Base-by-base conservation (phyloP, 2,329 filamentous ascomycete genomes). In the Penicillium glabrum region DNA sequence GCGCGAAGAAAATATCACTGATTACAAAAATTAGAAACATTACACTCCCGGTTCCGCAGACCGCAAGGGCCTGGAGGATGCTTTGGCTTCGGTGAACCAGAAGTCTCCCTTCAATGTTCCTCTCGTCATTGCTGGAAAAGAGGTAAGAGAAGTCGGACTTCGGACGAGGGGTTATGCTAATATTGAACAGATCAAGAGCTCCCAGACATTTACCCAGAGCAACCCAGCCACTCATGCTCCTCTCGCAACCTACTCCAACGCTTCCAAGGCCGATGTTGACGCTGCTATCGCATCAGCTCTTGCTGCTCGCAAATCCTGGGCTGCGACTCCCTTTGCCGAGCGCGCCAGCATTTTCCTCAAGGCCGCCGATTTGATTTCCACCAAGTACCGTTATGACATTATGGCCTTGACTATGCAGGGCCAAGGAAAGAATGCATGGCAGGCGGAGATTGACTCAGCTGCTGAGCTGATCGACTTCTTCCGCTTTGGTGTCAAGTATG, bases 381-480 rank as follows among this genome's bases (percentile, higher is more conserved):
- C 85, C 62, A 98, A 98, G 80, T 98, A 99, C 79, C 86, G 95
- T 72, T 97, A 96, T 77, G 91, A 97, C 55, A 86, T 99, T 67
- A 96, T 98, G 90, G 93, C 95, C 8, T 86, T 91, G 45, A 97
- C 95, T 14, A 96, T 98, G 86, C 82, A 96, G 31, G 95, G 93
- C 59, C 93, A 99, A 78, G 93, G 95, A 69, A 98, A 98, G 85
- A 98, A 97, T 75, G 91, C 91, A 47, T 98, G 92, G 92, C 93
- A 99, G 78, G 93, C 95, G n/a, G 93, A 99, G 82, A 98, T 98
- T 62, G 93, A 98, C 75, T 85, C 93, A 39, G 93, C 93, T 19
- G 93, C 93, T 9, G 95, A 99, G 82, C 79, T 96, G 67, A 89
- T 86, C 66, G 93, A 99, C 74, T 98, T 98, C 78, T 80, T 98